Conservation (phyloP, 2,329 filamentous ascomycete species). For the Gliomastix tumulicola region DNA sequence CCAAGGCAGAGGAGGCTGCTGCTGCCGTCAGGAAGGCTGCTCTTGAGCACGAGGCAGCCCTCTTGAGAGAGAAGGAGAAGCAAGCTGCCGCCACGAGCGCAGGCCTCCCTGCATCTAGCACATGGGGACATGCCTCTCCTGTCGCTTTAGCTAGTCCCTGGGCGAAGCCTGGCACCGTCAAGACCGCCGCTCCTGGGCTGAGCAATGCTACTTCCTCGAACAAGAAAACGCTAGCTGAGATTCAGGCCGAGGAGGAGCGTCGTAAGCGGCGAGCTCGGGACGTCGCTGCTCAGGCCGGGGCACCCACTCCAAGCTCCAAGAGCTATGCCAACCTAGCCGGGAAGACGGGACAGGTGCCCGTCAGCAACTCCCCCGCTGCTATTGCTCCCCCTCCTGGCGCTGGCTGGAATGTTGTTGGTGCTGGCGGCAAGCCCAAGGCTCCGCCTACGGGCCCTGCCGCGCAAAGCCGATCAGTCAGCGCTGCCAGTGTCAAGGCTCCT, state of each 20-base stretch:
- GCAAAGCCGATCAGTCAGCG: conserved; percentile 36
- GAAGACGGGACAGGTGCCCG: conserved; percentile 48
- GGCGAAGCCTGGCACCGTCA: conserved; percentile 53
- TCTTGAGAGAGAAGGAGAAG: conserved; percentile 53
- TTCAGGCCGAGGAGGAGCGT: conserved; percentile 91
- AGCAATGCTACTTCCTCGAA: conserved; percentile 18
- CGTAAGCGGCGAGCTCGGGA: conserved; percentile 71
- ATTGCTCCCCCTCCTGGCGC: conserved; percentile 32
- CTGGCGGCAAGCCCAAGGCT: conserved; percentile 83
- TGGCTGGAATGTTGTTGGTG: conserved; percentile 93
- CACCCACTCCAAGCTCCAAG: conserved; percentile 57
- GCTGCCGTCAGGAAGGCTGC: conserved; percentile 69
- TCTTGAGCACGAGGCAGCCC: conserved; percentile 70
- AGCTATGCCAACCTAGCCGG: conserved; percentile 91
- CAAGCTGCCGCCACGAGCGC: conserved; percentile 49
- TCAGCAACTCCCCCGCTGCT: conserved; percentile 23
- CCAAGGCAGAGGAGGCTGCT: conserved; percentile 77
- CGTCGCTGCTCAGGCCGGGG: conserved; percentile 36
- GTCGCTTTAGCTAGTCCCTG: conserved; percentile 56
- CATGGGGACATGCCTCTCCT: conserved; percentile 78
- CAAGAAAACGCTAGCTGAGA: conserved; percentile 92
- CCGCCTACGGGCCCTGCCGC: conserved; percentile 50
- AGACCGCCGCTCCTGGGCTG: conserved; percentile 20
- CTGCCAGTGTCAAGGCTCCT: conserved; percentile 30
- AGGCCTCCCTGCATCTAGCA: conserved; percentile 80